phyloP scores from a whole-genome alignment of 2,329 filamentous ascomycete species.

The Achaetomium macrosporum region DNA sequence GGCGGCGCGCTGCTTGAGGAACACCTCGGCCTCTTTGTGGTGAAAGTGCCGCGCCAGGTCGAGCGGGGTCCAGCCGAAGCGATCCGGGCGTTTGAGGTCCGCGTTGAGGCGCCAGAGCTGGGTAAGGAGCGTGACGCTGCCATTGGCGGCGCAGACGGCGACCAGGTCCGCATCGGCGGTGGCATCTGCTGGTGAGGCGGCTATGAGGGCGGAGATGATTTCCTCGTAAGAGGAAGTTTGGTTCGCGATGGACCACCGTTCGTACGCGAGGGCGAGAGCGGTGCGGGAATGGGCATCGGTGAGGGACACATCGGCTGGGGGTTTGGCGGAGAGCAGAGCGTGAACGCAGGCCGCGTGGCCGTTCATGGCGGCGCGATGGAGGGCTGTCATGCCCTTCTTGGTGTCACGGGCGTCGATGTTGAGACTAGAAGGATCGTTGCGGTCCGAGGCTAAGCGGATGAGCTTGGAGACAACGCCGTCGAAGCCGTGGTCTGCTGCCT shows the following conservation, averaged over 20 bases:
- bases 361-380: conserved; percentile 19
- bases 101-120: conserved; percentile 13
- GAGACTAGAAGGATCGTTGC: conserved; percentile 2
- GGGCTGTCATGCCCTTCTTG: conserved; percentile 16
- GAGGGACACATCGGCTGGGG: conserved; percentile 7
- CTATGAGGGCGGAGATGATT: conserved; percentile 14
- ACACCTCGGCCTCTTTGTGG: conserved; percentile 9
- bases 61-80: conserved; percentile 22
- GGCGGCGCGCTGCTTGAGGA: conserved; percentile 16
- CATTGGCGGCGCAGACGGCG: conserved; percentile 19
- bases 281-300: conserved; percentile 8
- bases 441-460: conserved; percentile 4
- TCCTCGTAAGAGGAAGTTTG: conserved; percentile 8
- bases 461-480: conserved; percentile 12
- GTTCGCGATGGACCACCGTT: conserved; percentile 15
- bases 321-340: conserved; percentile 10
- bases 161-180: conserved; percentile 13
- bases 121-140: conserved; percentile 14
- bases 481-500: conserved; percentile 18
- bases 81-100: conserved; percentile 17
- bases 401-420: conserved; percentile 15
- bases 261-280: conserved; percentile 17
- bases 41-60: conserved; percentile 15
- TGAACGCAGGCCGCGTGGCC: conserved; percentile 15
- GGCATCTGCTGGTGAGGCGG: conserved; percentile 2